These are phyloP conservation scores for Delphinella strobiligena DNA, from an alignment of 2,329 filamentous ascomycete genomes.

Conservation along the genomic window DNA sequence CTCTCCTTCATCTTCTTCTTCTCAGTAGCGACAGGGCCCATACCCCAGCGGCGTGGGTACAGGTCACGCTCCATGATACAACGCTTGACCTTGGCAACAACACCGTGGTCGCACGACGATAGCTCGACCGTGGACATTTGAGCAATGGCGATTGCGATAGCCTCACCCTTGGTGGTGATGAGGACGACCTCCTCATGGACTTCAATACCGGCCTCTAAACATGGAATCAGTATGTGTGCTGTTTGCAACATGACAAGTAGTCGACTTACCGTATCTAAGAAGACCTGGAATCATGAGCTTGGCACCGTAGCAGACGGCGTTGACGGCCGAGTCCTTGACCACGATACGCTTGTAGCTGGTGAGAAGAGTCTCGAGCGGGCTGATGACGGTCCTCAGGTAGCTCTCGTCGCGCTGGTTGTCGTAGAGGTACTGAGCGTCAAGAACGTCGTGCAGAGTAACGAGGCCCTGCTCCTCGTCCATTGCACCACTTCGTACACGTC, in stretches of 20 bases:
- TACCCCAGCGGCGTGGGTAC: conserved; percentile 92
- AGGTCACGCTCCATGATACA: conserved; percentile 99
- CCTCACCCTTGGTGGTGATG: conserved; percentile 98
- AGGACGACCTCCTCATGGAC: conserved; percentile 92
- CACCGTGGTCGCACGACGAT: conserved; percentile 91
- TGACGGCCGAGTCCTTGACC: conserved; percentile 93
- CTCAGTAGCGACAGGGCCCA: conserved; percentile 83
- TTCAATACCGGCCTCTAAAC: conserved; percentile 75
- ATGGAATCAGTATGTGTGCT: conserved; percentile 13
- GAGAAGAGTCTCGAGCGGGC: conserved; percentile 83
- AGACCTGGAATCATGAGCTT: conserved; percentile 98
- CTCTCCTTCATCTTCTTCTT: conserved; percentile 99
- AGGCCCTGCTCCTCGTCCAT: conserved; percentile 86
- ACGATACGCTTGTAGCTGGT: conserved; percentile 93
- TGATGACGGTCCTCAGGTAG: conserved; percentile 81
- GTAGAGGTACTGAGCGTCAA: conserved; percentile 91
- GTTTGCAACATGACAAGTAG: background rate
- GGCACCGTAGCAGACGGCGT: conserved; percentile 95
- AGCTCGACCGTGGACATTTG: conserved; percentile 98
- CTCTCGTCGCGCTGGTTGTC: conserved; percentile 94
- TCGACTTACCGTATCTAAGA: conserved; percentile 67
- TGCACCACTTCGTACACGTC: conserved; percentile 83
- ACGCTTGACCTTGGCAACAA: conserved; percentile 97
- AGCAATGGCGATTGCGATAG: conserved; percentile 88
- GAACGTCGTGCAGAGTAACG: conserved; percentile 87